These are phyloP conservation scores for Aspergillus sp. DNA, from an alignment of 2,329 filamentous ascomycete genomes.

Conservation along the genomic window DNA sequence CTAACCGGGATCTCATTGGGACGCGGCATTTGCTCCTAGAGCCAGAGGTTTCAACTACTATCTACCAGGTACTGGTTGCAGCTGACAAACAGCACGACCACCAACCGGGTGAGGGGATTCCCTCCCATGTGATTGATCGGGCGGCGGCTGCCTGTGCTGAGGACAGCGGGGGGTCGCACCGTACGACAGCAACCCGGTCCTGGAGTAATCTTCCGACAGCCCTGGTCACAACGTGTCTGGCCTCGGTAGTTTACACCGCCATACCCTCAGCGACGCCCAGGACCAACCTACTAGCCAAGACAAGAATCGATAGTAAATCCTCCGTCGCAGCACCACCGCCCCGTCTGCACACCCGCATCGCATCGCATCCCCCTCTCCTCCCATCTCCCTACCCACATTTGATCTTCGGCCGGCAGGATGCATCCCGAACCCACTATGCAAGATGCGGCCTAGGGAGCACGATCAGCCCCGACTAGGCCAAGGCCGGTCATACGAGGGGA, in stretches of 20 bases:
- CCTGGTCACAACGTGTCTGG: too few relatives aligned
- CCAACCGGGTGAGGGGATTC: neutral
- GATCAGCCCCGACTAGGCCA: constrained; percentile 1
- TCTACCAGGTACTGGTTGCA: neutral
- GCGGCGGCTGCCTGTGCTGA: neutral
- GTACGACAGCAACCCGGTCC: neutral
- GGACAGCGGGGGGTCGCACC: neutral
- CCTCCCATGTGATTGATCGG: neutral
- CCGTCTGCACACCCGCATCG: neutral
- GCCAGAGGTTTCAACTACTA: neutral
- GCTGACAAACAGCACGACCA: too few relatives aligned
- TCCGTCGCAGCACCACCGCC: neutral
- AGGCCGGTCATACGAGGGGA: neutral
- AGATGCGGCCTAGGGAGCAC: constrained; percentile 1
- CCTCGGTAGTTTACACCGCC: neutral
- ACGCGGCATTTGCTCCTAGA: neutral
- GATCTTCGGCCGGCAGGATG: constrained; percentile 6
- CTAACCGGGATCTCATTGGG: neutral
- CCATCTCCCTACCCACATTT: constrained; percentile 3
- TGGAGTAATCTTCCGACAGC: neutral
- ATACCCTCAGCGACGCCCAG: neutral
- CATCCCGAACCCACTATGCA: constrained; percentile 4
- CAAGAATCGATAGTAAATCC: neutral
- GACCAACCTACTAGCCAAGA: neutral
- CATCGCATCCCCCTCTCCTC: neutral